These are phyloP conservation scores for Botryococcus braunii DNA, from an alignment of 163 green algal species.

Conservation along the genomic window DNA sequence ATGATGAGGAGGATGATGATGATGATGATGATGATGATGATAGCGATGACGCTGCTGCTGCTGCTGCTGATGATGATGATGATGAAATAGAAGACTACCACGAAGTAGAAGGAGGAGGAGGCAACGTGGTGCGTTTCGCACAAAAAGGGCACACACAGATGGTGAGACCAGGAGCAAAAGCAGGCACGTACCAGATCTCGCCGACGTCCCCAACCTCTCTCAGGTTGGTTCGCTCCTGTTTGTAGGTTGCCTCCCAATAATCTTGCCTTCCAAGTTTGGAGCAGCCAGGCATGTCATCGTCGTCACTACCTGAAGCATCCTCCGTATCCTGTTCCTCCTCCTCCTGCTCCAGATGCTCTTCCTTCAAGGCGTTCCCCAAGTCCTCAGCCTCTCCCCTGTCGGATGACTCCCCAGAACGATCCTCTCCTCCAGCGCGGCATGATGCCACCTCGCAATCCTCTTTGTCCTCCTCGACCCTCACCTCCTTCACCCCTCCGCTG, in stretches of 20 bases:
- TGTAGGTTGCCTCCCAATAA: constrained; percentile 23
- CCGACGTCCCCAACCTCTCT: constrained; percentile 15
- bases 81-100: background rate
- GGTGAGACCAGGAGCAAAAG: background rate
- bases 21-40: background rate
- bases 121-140: background rate
- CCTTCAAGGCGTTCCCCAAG: too few species aligned
- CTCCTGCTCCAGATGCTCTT: too few species aligned
- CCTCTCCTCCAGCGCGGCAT: too few species aligned
- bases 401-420: too few species aligned
- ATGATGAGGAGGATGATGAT: background rate
- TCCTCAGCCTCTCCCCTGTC: too few species aligned
- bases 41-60: background rate
- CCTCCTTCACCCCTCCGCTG: too few species aligned
- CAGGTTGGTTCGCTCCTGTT: constrained; percentile 16
- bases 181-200: constrained; percentile 23
- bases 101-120: background rate
- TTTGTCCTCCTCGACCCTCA: too few species aligned
- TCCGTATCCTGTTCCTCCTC: too few species aligned
- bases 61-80: background rate
- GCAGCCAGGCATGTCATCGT: background rate
- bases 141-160: background rate
- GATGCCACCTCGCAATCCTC: too few species aligned
- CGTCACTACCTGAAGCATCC: constrained; percentile 1
- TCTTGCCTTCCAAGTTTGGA: constrained; percentile 18